Evolutionary conservation across 2,329 filamentous ascomycete species (phyloP).

Genomic region (Monosporascus cannonballus): DNA sequence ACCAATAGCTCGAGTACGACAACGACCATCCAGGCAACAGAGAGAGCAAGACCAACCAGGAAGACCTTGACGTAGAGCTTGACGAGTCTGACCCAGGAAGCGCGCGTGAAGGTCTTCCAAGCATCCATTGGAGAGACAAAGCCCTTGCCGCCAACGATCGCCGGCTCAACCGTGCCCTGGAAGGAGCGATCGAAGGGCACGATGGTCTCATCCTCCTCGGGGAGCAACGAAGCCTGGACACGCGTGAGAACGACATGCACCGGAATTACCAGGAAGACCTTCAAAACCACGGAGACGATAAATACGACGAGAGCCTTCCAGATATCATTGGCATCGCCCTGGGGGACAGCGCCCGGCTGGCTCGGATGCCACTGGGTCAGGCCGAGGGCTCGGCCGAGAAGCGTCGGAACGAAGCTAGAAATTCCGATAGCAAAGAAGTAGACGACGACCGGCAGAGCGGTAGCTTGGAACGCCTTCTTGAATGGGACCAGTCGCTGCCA

Average conservation of each 20-base stretch:
- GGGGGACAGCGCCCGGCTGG: constrained; percentile 31
- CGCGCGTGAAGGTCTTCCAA: constrained; percentile 70
- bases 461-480: constrained; percentile 58
- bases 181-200: constrained; percentile 89
- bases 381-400: constrained; percentile 40
- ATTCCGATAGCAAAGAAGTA: constrained; percentile 54
- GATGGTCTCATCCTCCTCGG: constrained; percentile 74
- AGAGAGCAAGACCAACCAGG: constrained; percentile 43
- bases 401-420: constrained; percentile 39
- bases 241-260: constrained; percentile 71
- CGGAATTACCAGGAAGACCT: constrained; percentile 65
- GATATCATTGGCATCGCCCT: constrained; percentile 30
- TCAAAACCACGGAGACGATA: constrained; percentile 41
- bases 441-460: constrained; percentile 60
- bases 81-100: constrained; percentile 66
- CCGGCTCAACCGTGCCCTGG: constrained; percentile 68
- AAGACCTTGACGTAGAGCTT: constrained; percentile 71
- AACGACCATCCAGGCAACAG: constrained; percentile 40
- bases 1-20: constrained; percentile 47
- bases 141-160: constrained; percentile 66
- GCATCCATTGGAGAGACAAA: constrained; percentile 68
- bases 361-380: constrained; percentile 35
- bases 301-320: constrained; percentile 43
- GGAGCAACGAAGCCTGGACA: constrained; percentile 80
- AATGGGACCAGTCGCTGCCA: constrained; percentile 64